Percentiles rank a stretch among this genome's conserved stretches.
Conservation (phyloP, 2,329 filamentous ascomycete genomes). For the Epichloe sylvatica region DNA sequence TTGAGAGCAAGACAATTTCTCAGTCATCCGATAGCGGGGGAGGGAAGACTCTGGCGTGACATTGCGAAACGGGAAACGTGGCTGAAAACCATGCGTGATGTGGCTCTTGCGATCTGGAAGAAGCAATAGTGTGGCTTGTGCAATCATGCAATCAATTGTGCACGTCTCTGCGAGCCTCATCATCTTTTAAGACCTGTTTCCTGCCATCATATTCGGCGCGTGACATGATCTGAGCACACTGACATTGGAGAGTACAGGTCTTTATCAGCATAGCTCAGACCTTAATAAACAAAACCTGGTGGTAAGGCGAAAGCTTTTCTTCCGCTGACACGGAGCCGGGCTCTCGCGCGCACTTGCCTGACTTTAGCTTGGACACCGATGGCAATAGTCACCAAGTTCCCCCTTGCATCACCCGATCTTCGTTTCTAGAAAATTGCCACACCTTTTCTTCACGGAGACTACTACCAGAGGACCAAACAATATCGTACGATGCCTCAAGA, state of each 20-base stretch:
- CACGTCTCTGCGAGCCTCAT: neutral
- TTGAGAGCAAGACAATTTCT: conserved; percentile 13
- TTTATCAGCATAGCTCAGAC: neutral
- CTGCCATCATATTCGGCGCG: neutral
- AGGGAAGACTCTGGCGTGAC: conserved; percentile 2
- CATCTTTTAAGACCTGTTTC: neutral
- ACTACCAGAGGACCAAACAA: neutral
- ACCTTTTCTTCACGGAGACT: neutral
- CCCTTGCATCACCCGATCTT: neutral
- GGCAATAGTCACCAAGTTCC: neutral
- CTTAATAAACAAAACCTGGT: neutral
- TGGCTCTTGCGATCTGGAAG: neutral
- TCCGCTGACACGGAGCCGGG: neutral
- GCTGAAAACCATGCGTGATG: neutral
- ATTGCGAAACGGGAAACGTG: conserved; percentile 3
- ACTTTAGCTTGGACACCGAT: neutral
- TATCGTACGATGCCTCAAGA: conserved; percentile 44
- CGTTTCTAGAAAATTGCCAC: neutral
- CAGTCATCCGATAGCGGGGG: conserved; percentile 24
- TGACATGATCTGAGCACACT: neutral
- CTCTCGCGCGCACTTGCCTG: neutral
- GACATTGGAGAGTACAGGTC: neutral
- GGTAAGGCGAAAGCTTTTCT: neutral
- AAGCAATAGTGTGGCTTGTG: neutral
- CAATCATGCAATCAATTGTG: neutral